Percentiles rank a stretch among this genome's conserved stretches.
phyloP scores from a whole-genome alignment of 2,329 filamentous ascomycete species.

The Fusarium setosum region DNA sequence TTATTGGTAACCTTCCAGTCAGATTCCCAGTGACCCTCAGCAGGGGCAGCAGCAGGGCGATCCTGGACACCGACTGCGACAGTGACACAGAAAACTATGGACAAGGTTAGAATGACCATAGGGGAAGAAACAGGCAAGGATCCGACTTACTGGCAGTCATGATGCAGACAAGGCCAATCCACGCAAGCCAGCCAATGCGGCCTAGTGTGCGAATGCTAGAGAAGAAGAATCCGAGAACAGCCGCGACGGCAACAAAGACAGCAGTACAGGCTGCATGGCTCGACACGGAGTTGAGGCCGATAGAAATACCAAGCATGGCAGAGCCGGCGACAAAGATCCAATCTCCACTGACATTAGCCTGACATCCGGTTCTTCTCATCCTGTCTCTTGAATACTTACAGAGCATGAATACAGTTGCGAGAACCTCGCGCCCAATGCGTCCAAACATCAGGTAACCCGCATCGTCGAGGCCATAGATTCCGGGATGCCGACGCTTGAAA shows the following conservation, averaged over 20 bases:
- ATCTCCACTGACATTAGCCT: slow-evolving; percentile 7
- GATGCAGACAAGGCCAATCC: slow-evolving; percentile 41
- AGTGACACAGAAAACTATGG: slow-evolving; percentile 38
- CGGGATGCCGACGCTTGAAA: slow-evolving; percentile 61
- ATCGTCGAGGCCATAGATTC: slow-evolving; percentile 64
- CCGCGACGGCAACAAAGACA: slow-evolving; percentile 50
- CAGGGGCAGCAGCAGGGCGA: slow-evolving; percentile 42
- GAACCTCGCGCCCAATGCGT: slow-evolving; percentile 53
- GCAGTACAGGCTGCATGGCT: slow-evolving; percentile 50
- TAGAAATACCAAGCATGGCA: slow-evolving; percentile 52
- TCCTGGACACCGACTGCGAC: slow-evolving; percentile 46
- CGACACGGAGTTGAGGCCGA: slow-evolving; percentile 51
- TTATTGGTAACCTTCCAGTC: slow-evolving; percentile 44
- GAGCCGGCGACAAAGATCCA: slow-evolving; percentile 47
- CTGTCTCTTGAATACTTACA: slow-evolving; percentile 36
- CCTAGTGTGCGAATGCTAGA: slow-evolving; percentile 44
- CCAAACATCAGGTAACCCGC: slow-evolving; percentile 60
- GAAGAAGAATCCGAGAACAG: slow-evolving; percentile 39
- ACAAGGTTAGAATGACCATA: too few species aligned
- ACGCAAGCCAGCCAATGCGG: slow-evolving; percentile 45
- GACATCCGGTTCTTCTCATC: background rate
- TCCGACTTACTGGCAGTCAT: slow-evolving; percentile 37
- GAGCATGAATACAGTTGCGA: slow-evolving; percentile 48
- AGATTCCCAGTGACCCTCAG: slow-evolving; percentile 36
- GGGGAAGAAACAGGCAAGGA: background rate